Percentiles rank a stretch among this genome's conserved stretches.
phyloP scores from a whole-genome alignment of 192 early-diverging fungal genomes.

The Glomus cerebriforme region DNA sequence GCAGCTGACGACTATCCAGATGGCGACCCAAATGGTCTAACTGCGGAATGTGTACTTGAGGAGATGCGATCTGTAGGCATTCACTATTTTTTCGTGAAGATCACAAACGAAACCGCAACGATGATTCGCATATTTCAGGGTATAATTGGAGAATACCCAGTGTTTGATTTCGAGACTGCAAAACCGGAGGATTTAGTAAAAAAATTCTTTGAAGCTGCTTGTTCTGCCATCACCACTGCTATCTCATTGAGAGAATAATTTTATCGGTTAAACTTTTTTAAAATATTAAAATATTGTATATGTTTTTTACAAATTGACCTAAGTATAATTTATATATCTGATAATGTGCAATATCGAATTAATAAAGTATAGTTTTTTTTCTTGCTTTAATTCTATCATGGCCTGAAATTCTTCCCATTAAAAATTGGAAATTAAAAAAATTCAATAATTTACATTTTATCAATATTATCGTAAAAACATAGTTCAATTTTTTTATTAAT shows the following conservation, averaged over 20 bases:
- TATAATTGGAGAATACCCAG: neutral
- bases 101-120: constrained; percentile 3
- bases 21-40: constrained; percentile 32
- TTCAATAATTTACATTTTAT: too few species aligned
- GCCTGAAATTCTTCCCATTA: too few species aligned
- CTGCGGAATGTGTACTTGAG: constrained; percentile 23
- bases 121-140: constrained; percentile 1
- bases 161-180: neutral
- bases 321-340: too few species aligned
- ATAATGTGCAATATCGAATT: too few species aligned
- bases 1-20: constrained; percentile 11
- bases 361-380: too few species aligned
- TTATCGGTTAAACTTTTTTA: too few species aligned
- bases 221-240: neutral
- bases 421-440: too few species aligned
- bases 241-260: neutral
- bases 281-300: too few species aligned
- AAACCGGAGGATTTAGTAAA: neutral
- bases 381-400: too few species aligned
- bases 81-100: constrained; percentile 28
- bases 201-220: neutral
- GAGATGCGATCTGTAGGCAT: constrained; percentile 9
- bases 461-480: too few species aligned
- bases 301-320: too few species aligned
- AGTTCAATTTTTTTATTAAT: too few species aligned